phyloP scores from a whole-genome alignment of 305 asterid genomes.

The Plantago rigida region DNA sequence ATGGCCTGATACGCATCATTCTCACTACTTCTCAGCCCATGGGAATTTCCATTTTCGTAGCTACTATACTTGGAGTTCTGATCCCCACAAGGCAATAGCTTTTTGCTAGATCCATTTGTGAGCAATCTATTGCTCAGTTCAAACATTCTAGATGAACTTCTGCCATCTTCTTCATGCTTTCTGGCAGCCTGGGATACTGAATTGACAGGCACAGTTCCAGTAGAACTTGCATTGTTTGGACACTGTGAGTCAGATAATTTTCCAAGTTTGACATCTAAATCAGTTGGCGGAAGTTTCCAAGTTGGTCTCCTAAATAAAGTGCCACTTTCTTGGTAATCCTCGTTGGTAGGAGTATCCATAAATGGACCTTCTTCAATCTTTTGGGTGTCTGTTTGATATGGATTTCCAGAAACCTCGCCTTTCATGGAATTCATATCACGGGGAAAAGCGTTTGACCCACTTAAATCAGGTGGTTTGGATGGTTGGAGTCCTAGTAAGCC shows the following conservation, averaged over 20 bases:
- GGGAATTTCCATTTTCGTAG: slow-evolving; percentile 27
- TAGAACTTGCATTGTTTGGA: slow-evolving; percentile 28
- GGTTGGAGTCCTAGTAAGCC: slow-evolving; percentile 90
- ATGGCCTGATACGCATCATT: slow-evolving; percentile 29
- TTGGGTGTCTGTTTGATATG: slow-evolving; percentile 29
- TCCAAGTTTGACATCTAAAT: slow-evolving; percentile 54
- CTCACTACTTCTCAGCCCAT: slow-evolving; percentile 34
- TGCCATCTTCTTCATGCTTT: slow-evolving; percentile 34
- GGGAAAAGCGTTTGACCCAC: slow-evolving; percentile 30
- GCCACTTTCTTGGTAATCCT: slow-evolving; percentile 41
- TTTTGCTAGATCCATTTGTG: slow-evolving; percentile 44
- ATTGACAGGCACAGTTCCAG: slow-evolving; percentile 33
- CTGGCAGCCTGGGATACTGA: slow-evolving; percentile 26
- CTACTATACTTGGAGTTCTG: slow-evolving; percentile 27
- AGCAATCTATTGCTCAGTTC: slow-evolving; percentile 49
- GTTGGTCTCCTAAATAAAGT: slow-evolving; percentile 42
- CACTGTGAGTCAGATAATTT: slow-evolving; percentile 34
- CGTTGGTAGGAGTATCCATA: slow-evolving; percentile 24
- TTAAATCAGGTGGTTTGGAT: slow-evolving; percentile 80
- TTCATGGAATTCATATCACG: slow-evolving; percentile 29
- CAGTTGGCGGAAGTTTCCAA: slow-evolving; percentile 60
- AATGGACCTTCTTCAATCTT: slow-evolving; percentile 28
- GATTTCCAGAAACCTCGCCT: slow-evolving; percentile 36
- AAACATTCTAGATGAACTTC: slow-evolving; percentile 51
- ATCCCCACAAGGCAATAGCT: slow-evolving; percentile 35